These are phyloP conservation scores for Zymoseptoria pseudotritici DNA, from an alignment of 2,329 filamentous ascomycete species.

Conservation along the genomic window DNA sequence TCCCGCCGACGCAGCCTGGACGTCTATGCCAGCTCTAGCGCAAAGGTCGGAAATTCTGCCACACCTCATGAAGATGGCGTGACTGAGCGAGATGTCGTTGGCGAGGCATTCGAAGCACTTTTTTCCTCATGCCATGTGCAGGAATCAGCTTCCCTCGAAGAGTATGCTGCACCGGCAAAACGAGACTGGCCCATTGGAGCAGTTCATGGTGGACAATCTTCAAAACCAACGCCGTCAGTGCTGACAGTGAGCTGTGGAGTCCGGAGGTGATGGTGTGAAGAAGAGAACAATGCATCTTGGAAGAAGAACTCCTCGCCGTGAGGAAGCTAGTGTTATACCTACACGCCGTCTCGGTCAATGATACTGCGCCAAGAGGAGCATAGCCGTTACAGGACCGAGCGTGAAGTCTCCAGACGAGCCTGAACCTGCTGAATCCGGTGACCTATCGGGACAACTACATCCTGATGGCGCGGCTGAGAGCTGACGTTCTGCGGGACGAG, in stretches of 20 bases:
- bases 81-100: neutral
- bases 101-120: neutral
- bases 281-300: too few relatives aligned
- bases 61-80: neutral
- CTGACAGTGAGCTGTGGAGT: too few relatives aligned
- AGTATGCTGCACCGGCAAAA: slow-evolving; percentile 35
- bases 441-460: slow-evolving; percentile 69
- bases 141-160: neutral
- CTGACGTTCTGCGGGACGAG: slow-evolving; percentile 79
- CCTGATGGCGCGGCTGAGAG: slow-evolving; percentile 78
- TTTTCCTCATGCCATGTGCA: neutral
- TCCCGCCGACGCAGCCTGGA: slow-evolving; percentile 6
- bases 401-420: slow-evolving; percentile 65
- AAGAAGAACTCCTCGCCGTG: too few relatives aligned
- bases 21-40: neutral
- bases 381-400: too few relatives aligned
- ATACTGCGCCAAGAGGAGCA: too few relatives aligned
- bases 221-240: slow-evolving; percentile 21
- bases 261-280: too few relatives aligned
- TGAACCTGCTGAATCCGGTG: slow-evolving; percentile 59
- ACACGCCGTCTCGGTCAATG: too few relatives aligned
- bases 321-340: too few relatives aligned
- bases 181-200: slow-evolving; percentile 39
- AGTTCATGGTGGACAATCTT: slow-evolving; percentile 45
- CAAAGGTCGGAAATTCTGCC: neutral